Evolutionary conservation across 495 filamentous ascomycete genomes (phyloP).

Genomic region (Pseudoneurospora amorphoporcata): DNA sequence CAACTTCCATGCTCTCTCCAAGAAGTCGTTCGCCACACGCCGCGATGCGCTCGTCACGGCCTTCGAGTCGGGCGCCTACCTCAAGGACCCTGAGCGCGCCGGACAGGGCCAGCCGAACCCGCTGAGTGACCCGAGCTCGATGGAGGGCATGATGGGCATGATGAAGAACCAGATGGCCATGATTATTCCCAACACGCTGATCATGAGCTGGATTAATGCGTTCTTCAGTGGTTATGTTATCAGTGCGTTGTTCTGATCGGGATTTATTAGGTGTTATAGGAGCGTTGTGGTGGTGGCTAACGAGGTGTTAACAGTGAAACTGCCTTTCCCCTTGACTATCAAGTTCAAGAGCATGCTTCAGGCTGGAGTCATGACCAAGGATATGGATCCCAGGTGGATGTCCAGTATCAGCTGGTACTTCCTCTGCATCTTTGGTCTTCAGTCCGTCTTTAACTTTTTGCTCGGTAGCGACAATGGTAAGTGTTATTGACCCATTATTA

Average conservation of each 20-base stretch:
- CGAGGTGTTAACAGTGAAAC: conserved; percentile 56
- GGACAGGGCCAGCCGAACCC: conserved; percentile 88
- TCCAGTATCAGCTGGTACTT: conserved; percentile 99
- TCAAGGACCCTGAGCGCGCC: conserved; percentile 77
- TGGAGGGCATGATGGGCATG: conserved; percentile 99
- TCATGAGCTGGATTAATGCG: conserved; percentile 99
- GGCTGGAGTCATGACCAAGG: conserved; percentile 86
- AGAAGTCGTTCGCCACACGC: conserved; percentile 62
- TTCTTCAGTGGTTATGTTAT: conserved; percentile 98
- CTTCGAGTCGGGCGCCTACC: conserved; percentile 74
- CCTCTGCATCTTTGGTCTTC: conserved; percentile 87
- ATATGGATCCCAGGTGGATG: conserved; percentile 96
- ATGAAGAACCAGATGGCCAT: conserved; percentile 99
- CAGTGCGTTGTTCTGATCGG: conserved; percentile 43
- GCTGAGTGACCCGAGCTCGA: conserved; percentile 91
- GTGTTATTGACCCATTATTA: conserved; percentile 15
- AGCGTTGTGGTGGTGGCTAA: conserved; percentile 3
- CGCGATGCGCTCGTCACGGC: conserved; percentile 69
- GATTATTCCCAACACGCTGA: conserved; percentile 97
- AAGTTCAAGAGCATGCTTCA: conserved; percentile 99
- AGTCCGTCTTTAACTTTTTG: conserved; percentile 96
- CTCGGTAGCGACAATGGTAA: conserved; percentile 90
- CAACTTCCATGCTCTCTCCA: conserved; percentile 64
- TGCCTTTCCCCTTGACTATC: conserved; percentile 95
- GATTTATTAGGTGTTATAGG: not conserved